Base-by-base conservation (phyloP, 495 filamentous ascomycete species). In the Penicillium ucsense region DNA sequence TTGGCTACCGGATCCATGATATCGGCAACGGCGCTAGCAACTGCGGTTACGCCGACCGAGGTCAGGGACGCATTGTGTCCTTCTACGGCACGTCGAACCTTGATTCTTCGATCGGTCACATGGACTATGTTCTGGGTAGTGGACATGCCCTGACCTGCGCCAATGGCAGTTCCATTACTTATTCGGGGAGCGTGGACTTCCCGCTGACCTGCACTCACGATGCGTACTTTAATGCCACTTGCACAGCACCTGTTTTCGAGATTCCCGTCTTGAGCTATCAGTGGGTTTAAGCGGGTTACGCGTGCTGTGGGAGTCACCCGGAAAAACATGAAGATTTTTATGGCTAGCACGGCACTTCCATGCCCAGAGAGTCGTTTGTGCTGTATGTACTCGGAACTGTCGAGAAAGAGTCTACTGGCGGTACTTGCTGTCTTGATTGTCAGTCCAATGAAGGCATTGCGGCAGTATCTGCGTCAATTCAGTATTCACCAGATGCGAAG, bases 111-210 rank as follows among this genome's bases (percentile, higher is more conserved):
- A 50, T 34, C 0, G 62, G 60, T 0, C 55, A 54, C 40, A 55
- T 67, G 39, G 64, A 67, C 37, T 67, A 67, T 48, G 53, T 49
- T n/a, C 53, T 67, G 8, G 64, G 64, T 0, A n/a, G n/a, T 46
- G 64, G 64, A 0, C 60, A 67, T 61, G 62, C 64, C 0, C 45
- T 67, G 28, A 53, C 50, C 5, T 67, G 64, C 48, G 54, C 50
- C 4, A 63, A 67, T 56, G 64, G 64, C 4, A 63, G 64, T 31
- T 51, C 38, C 6, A 67, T 67, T n/a, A 65, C 64, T 10, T 67
- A 67, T 36, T 61, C 54, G 0, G 64, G 64, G 0, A 59, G 57
- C 30, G 52, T 55, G 31, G 60, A 67, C 27, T 65, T 67, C 35
- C 28, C 41, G 20, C 38, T 67, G 11, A 56, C 41, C 5, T 67